phyloP scores from a whole-genome alignment of 2,329 filamentous ascomycete genomes.

The Fusarium sp. region DNA sequence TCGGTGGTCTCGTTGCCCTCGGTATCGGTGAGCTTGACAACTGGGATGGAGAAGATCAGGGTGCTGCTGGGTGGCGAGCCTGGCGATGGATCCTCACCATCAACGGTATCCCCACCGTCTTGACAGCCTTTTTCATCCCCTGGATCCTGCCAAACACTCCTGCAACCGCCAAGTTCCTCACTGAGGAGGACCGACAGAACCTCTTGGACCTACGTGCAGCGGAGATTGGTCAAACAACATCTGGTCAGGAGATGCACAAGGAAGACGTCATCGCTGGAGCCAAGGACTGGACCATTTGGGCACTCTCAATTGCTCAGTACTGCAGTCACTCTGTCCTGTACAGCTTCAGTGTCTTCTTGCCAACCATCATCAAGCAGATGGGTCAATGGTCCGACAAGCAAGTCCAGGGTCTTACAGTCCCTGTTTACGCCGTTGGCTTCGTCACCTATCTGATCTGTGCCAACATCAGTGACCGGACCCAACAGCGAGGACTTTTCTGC shows the following conservation, averaged over 20 bases:
- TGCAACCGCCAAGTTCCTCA: conserved; percentile 56
- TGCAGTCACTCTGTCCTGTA: conserved; percentile 73
- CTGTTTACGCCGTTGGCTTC: conserved; percentile 72
- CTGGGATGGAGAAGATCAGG: conserved; percentile 53
- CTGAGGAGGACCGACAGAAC: conserved; percentile 52
- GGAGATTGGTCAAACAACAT: conserved; percentile 50
- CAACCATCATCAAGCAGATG: conserved; percentile 73
- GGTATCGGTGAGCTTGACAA: conserved; percentile 55
- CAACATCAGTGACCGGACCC: conserved; percentile 64
- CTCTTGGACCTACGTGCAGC: conserved; percentile 60
- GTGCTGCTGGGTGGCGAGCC: conserved; percentile 62
- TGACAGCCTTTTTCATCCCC: conserved; percentile 63
- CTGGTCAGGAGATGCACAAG: conserved; percentile 42
- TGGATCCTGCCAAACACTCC: conserved; percentile 68
- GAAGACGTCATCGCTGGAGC: conserved; percentile 37
- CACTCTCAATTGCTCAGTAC: conserved; percentile 68
- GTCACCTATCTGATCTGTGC: conserved; percentile 67
- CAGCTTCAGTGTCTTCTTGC: conserved; percentile 73
- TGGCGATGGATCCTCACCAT: conserved; percentile 75
- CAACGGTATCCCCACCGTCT: conserved; percentile 56
- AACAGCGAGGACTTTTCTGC: conserved; percentile 65
- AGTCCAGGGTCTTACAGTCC: conserved; percentile 74
- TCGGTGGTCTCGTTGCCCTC: conserved; percentile 71
- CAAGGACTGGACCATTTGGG: conserved; percentile 71
- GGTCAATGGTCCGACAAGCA: conserved; percentile 64